phyloP scores from a whole-genome alignment of 2,329 filamentous ascomycete species.

The Helminthosporium solani region DNA sequence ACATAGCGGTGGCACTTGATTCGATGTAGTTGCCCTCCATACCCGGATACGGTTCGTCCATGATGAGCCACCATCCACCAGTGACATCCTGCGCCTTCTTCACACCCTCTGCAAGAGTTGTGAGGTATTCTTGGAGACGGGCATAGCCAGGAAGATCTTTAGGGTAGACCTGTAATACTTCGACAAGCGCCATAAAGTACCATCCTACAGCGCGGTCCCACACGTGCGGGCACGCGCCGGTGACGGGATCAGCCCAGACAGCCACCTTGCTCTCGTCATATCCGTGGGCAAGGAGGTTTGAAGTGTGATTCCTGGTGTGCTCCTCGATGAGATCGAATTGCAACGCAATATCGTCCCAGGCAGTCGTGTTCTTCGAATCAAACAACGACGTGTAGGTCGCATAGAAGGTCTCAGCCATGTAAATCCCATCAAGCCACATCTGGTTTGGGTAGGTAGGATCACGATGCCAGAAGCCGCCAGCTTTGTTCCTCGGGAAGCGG shows the following conservation, averaged over 20 bases:
- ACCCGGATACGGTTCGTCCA: slow-evolving; percentile 51
- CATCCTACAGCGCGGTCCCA: slow-evolving; percentile 43
- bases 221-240: slow-evolving; percentile 39
- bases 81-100: slow-evolving; percentile 46
- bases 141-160: slow-evolving; percentile 39
- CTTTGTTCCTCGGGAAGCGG: slow-evolving; percentile 51
- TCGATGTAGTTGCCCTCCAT: slow-evolving; percentile 60
- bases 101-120: slow-evolving; percentile 46
- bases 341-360: slow-evolving; percentile 46
- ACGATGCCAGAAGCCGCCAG: slow-evolving; percentile 59
- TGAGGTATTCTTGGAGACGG: slow-evolving; percentile 44
- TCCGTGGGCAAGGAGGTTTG: slow-evolving; percentile 37
- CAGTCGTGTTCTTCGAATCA: slow-evolving; percentile 40
- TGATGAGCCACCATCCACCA: slow-evolving; percentile 61
- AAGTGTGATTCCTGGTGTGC: slow-evolving; percentile 37
- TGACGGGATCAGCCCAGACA: slow-evolving; percentile 39
- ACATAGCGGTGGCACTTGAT: slow-evolving; percentile 59
- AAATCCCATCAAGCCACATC: slow-evolving; percentile 60
- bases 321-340: slow-evolving; percentile 41
- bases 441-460: slow-evolving; percentile 52
- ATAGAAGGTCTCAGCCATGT: slow-evolving; percentile 45
- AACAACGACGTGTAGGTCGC: slow-evolving; percentile 44
- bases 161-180: slow-evolving; percentile 52
- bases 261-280: slow-evolving; percentile 38
- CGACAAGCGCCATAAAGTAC: slow-evolving; percentile 46